Percentiles rank a stretch among this genome's conserved stretches.
phyloP scores from a whole-genome alignment of 352 stramenopile genomes.

The Saprolegnia diclina region DNA sequence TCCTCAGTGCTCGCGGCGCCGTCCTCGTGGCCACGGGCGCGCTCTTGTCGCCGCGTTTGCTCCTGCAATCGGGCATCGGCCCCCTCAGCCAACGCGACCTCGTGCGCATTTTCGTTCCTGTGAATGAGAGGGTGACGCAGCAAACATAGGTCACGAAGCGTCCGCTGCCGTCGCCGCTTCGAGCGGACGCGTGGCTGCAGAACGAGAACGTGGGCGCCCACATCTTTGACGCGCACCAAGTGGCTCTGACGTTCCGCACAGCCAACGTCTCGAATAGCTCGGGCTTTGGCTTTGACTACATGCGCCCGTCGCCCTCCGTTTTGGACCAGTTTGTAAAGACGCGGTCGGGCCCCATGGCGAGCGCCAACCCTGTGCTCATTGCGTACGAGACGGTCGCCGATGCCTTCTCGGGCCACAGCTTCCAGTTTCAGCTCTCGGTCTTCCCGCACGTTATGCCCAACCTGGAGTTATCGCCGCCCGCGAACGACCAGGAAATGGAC shows the following conservation, averaged over 20 bases:
- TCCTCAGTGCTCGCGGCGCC: constrained; percentile 31
- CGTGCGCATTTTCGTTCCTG: constrained; percentile 26
- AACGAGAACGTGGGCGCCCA: constrained; percentile 53
- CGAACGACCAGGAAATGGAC: constrained; percentile 28
- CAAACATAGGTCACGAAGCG: neutral
- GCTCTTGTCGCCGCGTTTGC: constrained; percentile 67
- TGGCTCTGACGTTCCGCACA: constrained; percentile 44
- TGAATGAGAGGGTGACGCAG: neutral
- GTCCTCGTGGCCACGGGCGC: constrained; percentile 72
- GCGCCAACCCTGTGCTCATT: constrained; percentile 47
- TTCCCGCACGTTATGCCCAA: constrained; percentile 42
- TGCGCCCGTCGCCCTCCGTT: constrained; percentile 31
- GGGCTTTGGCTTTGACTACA: constrained; percentile 31
- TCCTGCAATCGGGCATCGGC: constrained; percentile 76
- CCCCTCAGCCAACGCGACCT: constrained; percentile 45
- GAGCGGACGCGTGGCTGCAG: constrained; percentile 30
- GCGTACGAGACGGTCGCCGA: constrained; percentile 47
- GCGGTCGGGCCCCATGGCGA: constrained; percentile 39
- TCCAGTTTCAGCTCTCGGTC: constrained; percentile 60
- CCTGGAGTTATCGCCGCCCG: constrained; percentile 27
- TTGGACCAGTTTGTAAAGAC: constrained; percentile 51
- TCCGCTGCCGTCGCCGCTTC: neutral
- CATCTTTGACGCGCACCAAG: constrained; percentile 53
- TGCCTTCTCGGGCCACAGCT: constrained; percentile 39
- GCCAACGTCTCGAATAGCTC: constrained; percentile 46